Evolutionary conservation across 2,329 filamentous ascomycete species (phyloP).

Genomic region (Trichoderma simmonsii): DNA sequence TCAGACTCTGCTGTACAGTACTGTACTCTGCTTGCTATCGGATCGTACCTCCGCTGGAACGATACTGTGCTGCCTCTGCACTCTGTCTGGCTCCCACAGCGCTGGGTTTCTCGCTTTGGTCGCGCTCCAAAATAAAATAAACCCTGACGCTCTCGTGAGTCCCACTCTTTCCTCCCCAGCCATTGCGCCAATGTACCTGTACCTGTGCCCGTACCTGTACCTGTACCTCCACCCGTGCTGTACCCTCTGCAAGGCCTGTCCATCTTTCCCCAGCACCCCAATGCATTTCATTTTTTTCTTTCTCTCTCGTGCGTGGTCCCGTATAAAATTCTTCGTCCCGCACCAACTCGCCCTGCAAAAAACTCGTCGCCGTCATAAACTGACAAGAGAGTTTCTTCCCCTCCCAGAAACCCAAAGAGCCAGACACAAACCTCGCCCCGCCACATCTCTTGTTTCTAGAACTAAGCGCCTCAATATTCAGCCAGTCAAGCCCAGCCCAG

Average conservation of each 20-base stretch:
- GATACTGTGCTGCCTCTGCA: not conserved
- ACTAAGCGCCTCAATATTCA: constrained; percentile 14
- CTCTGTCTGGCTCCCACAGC: constrained; percentile 25
- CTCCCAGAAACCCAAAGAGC: not conserved
- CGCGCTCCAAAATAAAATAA: constrained; percentile 19
- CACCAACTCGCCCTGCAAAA: constrained; percentile 18
- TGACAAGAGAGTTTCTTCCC: constrained; percentile 1
- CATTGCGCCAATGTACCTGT: not conserved
- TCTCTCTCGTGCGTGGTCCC: constrained; percentile 20
- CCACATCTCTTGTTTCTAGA: constrained; percentile 13
- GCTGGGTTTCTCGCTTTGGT: constrained; percentile 16
- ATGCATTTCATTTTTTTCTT: constrained; percentile 18
- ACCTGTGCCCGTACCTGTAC: not conserved
- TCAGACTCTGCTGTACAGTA: not conserved
- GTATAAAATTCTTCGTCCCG: constrained; percentile 35
- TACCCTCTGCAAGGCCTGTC: not conserved
- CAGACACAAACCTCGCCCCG: not conserved
- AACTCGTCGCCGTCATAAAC: constrained; percentile 18
- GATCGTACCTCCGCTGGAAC: constrained; percentile 8
- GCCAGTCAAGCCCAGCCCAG: not conserved
- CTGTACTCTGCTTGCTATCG: not conserved
- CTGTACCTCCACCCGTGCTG: not conserved
- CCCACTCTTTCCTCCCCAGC: constrained; percentile 9
- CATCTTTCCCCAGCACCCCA: constrained; percentile 21
- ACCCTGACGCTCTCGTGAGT: constrained; percentile 15